Base-by-base conservation (phyloP, 2,329 filamentous ascomycete genomes). In the Claviceps pusilla region DNA sequence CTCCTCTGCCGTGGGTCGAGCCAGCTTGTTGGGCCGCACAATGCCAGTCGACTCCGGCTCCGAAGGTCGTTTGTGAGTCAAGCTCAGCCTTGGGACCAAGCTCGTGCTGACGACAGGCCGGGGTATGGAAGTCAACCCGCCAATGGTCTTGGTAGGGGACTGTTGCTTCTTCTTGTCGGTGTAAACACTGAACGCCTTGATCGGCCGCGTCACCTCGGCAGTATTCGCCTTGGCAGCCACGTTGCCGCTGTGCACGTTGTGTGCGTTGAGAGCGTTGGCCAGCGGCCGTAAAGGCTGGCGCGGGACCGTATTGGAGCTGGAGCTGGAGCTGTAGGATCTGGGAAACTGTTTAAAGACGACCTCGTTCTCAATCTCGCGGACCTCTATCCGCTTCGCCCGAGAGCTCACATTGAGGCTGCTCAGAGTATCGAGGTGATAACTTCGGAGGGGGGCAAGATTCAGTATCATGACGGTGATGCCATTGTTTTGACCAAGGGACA, bases 381-480 rank as follows among this genome's bases (percentile, higher is more conserved):
- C 86, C 68, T 97, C 91, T 61, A 97, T 96, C 64, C 94, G 89
- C 74, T 96, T 96, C 29, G 91, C 94, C 11, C 91, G 80, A 52
- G 93, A 96, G 63, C 90, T 93, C 64, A 97, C 93, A 65, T 95
- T 96, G 53, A 97, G 73, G 58, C 90, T 95, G 69, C 88, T 95
- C 6, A 96, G 76, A 0, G 91, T 96, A 66, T 97, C 91, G 43
- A 95, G 77, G 64, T 97, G 91, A 65, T 95, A 97, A 61, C 87
- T 89, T 58, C 87, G 82, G n/a, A 94, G 77, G 0, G 93, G 90
- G 0, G 91, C 88, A 3, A 97, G 78, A 64, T 97, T 97, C 42
- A 97, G 76, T 56, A 97, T 93, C 93, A 97, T 97, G 64, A 97
- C 80, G 0, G 90, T 96, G 60, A 95, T 82, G 51, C 93, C 91